phyloP scores from a whole-genome alignment of 2,329 filamentous ascomycete genomes.

The Thermothelomyces thermophilus region DNA sequence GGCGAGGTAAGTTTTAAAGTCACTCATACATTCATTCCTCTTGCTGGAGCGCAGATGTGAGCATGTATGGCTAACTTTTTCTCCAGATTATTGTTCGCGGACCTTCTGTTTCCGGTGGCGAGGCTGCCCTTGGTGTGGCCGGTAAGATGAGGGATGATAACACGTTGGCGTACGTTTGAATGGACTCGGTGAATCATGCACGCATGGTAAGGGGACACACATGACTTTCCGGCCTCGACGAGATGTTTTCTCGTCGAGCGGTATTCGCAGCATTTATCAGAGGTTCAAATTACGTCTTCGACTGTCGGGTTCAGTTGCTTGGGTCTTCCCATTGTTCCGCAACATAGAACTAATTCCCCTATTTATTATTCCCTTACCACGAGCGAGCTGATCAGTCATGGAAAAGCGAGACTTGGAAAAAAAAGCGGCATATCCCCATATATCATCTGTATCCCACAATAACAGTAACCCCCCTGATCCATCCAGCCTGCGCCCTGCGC shows the following conservation, averaged over 20 bases:
- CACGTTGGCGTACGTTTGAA: conserved; percentile 55
- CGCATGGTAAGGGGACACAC: background rate
- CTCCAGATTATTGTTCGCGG: conserved; percentile 62
- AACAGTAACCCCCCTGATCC: background rate
- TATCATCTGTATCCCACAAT: background rate
- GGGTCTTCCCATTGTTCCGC: no score
- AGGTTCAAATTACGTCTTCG: no score
- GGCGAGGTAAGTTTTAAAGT: conserved; percentile 51
- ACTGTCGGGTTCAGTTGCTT: no score
- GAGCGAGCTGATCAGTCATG: no score
- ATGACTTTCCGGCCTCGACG: background rate
- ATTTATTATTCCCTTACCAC: no score
- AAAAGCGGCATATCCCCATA: background rate
- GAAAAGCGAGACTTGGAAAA: no score
- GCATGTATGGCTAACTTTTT: background rate
- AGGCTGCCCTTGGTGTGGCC: conserved; percentile 56
- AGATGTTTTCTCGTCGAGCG: no score
- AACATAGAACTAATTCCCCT: no score
- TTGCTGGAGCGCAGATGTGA: background rate
- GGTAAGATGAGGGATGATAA: conserved; percentile 65
- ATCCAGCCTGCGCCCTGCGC: conserved; percentile 13
- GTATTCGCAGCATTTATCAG: no score
- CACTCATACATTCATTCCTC: background rate
- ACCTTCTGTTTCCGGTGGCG: conserved; percentile 63
- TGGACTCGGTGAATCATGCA: background rate